Evolutionary conservation across 768 basidiomycete species (phyloP).

Genomic region (Epithele typhae): DNA sequence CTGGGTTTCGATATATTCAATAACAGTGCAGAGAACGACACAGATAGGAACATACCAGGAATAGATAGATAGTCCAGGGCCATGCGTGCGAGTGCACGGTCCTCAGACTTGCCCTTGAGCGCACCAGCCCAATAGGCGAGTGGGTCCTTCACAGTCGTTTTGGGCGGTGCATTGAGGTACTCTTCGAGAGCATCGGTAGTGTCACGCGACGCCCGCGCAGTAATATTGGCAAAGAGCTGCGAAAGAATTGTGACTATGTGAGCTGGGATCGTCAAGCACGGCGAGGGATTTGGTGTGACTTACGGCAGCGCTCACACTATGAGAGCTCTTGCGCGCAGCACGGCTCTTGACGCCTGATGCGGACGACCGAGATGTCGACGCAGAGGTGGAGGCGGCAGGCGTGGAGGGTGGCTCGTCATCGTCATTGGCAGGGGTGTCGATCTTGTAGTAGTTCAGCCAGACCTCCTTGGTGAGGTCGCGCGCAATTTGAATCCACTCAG

Average conservation of each 20-base stretch:
- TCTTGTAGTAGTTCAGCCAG: background rate
- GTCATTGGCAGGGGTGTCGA: background rate
- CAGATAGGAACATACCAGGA: background rate
- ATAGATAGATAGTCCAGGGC: slow-evolving; percentile 3
- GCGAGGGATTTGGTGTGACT: no score
- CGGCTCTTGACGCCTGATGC: no score
- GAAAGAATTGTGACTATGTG: background rate
- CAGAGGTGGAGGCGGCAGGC: no score
- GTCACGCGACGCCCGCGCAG: no score
- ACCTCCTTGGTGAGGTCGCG: no score
- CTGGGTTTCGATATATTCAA: background rate
- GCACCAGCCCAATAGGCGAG: slow-evolving; percentile 1
- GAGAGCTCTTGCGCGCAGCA: no score
- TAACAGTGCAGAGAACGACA: no score
- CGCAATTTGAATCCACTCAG: no score
- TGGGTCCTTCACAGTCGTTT: background rate
- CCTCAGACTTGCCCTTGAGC: background rate
- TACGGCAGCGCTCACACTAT: no score
- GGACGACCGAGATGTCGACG: no score
- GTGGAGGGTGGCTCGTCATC: background rate
- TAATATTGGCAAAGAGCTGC: background rate
- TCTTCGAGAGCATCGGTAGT: background rate
- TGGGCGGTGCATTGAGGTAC: background rate
- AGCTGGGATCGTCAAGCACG: no score
- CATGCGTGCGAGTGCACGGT: slow-evolving; percentile 1